Conservation (phyloP, 148 eudicot species). For the Silene uniflora region DNA sequence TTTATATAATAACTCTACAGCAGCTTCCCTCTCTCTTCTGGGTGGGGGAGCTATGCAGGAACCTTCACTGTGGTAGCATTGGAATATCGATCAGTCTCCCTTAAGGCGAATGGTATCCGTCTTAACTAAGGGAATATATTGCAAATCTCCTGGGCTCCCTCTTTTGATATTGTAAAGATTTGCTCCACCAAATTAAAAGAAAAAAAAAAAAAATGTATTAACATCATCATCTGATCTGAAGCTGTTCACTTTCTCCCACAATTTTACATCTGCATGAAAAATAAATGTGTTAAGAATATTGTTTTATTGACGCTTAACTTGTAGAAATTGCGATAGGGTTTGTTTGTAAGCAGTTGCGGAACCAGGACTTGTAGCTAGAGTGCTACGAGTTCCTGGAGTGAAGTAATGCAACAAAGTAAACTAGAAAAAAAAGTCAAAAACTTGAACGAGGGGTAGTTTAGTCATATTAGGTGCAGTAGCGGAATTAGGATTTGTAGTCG, state of each 20-base stretch:
- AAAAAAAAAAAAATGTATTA: slow-evolving; percentile 29
- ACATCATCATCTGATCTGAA: slow-evolving; percentile 36
- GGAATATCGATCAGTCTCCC: neutral
- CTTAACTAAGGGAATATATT: neutral
- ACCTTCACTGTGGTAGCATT: neutral
- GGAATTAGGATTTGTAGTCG: too few relatives aligned
- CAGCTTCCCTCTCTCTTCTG: neutral
- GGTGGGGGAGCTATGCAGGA: neutral
- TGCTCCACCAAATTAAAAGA: slow-evolving; percentile 7
- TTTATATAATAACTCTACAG: slow-evolving; percentile 25
- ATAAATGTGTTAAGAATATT: neutral
- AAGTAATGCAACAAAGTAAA: too few relatives aligned
- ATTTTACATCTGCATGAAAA: slow-evolving; percentile 35
- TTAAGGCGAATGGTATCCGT: neutral
- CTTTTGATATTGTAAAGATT: slow-evolving; percentile 23
- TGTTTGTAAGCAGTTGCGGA: too few relatives aligned
- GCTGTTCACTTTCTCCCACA: slow-evolving; percentile 31
- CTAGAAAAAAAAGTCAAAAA: too few relatives aligned
- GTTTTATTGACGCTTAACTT: too few relatives aligned
- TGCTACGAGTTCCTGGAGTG: too few relatives aligned
- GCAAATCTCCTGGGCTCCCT: slow-evolving; percentile 23
- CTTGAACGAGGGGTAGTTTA: too few relatives aligned
- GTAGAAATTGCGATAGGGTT: too few relatives aligned
- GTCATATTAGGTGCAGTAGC: too few relatives aligned
- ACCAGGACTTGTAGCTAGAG: too few relatives aligned